A percentile compares a stretch with the other conserved stretches of the same genome.
These are phyloP conservation scores for Scheffersomyces stipitis DNA, from an alignment of 805 yeast species.

Conservation along the genomic window DNA sequence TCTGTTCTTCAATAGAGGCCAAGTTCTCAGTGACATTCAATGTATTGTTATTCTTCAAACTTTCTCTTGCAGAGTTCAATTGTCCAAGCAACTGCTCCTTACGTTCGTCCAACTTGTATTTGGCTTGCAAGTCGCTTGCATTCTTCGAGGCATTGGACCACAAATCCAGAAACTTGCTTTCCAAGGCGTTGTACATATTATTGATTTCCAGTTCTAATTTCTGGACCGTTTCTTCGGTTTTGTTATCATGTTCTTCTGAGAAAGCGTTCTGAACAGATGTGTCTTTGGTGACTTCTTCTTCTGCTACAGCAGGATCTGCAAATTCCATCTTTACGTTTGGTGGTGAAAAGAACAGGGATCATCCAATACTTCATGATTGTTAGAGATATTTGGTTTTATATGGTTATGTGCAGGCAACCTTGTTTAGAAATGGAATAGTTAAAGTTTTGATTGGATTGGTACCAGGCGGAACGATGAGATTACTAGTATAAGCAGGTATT, in stretches of 20 bases:
- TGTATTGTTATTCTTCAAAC: slow-evolving; percentile 1
- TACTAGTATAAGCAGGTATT: too few species aligned
- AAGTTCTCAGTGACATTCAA: slow-evolving; percentile 17
- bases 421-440: too few species aligned
- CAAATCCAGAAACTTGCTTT: slow-evolving; percentile 43
- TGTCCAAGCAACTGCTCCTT: slow-evolving; percentile 27
- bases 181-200: slow-evolving; percentile 47
- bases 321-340: slow-evolving; percentile 27
- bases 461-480: too few species aligned
- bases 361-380: background rate
- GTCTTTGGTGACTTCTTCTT: slow-evolving; percentile 25
- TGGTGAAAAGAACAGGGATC: background rate
- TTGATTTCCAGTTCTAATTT: slow-evolving; percentile 56
- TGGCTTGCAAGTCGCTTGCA: slow-evolving; percentile 30
- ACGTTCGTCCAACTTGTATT: slow-evolving; percentile 26
- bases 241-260: too few species aligned
- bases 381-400: background rate
- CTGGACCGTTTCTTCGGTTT: slow-evolving; percentile 54
- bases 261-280: too few species aligned
- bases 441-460: too few species aligned
- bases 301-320: slow-evolving; percentile 26
- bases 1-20: slow-evolving; percentile 26
- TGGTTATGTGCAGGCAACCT: background rate
- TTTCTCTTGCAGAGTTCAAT: slow-evolving; percentile 26
- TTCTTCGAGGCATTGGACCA: slow-evolving; percentile 35